A percentile compares a stretch with the other conserved stretches of the same genome.
Conservation (phyloP, 805 yeast genomes). For the Pichia californica region DNA sequence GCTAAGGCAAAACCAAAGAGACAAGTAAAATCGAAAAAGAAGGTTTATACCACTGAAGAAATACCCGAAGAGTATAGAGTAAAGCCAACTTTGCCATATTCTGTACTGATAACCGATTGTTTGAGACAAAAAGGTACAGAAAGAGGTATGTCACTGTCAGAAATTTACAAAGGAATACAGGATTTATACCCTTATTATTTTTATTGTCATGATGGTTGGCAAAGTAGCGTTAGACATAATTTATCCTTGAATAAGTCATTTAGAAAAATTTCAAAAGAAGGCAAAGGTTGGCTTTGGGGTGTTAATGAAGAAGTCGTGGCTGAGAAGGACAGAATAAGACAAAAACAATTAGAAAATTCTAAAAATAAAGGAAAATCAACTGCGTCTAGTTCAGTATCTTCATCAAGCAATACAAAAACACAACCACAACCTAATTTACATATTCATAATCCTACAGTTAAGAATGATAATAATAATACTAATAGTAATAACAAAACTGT, state of each 20-base stretch:
- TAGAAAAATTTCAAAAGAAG: constrained; percentile 72
- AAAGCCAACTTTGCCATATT: constrained; percentile 79
- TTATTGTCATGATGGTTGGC: constrained; percentile 98
- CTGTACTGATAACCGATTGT: constrained; percentile 74
- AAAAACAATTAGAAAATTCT: constrained; percentile 59
- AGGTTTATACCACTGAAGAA: constrained; percentile 69
- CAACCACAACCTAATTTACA: constrained; percentile 1
- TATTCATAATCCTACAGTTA: background rate
- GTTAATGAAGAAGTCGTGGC: constrained; percentile 78
- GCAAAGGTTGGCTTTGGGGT: constrained; percentile 95
- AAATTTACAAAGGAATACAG: constrained; percentile 80
- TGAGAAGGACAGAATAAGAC: constrained; percentile 67
- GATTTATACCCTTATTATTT: constrained; percentile 86
- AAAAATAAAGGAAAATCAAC: constrained; percentile 19
- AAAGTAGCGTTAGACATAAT: constrained; percentile 86
- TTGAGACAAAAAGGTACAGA: constrained; percentile 59
- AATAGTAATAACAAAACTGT: too few species aligned
- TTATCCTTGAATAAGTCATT: constrained; percentile 82
- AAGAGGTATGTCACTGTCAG: constrained; percentile 75
- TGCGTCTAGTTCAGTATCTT: background rate
- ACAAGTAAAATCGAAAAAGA: constrained; percentile 49
- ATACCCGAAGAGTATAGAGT: constrained; percentile 82
- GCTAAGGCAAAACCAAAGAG: constrained; percentile 33
- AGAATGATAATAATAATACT: background rate
- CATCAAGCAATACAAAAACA: background rate